These are phyloP conservation scores for Trematosphaeria pertusa DNA, from an alignment of 2,329 filamentous ascomycete species.

Conservation along the genomic window DNA sequence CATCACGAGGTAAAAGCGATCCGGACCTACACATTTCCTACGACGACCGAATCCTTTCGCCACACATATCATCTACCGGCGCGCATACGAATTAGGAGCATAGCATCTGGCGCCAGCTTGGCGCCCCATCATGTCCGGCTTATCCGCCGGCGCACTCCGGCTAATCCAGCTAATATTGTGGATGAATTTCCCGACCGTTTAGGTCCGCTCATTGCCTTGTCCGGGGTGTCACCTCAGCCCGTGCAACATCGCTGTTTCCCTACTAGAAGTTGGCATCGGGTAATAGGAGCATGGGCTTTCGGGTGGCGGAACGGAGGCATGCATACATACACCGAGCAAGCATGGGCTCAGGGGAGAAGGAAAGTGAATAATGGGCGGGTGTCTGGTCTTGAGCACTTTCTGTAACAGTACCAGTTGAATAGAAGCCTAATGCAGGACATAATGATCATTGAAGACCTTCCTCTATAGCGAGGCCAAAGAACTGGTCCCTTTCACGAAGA, in stretches of 20 bases:
- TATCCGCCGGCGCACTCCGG: not conserved
- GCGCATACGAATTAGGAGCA: not conserved
- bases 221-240: too few species aligned
- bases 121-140: not conserved
- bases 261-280: not conserved
- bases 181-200: slow-evolving; percentile 1
- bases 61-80: not conserved
- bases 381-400: not conserved
- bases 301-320: not conserved
- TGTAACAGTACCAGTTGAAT: slow-evolving; percentile 17
- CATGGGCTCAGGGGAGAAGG: not conserved
- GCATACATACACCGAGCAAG: not conserved
- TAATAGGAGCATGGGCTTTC: not conserved
- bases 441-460: not conserved
- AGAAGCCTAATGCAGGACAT: slow-evolving; percentile 1
- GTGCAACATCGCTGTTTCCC: too few species aligned
- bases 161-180: not conserved
- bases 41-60: not conserved
- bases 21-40: too few species aligned
- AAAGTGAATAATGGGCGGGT: not conserved
- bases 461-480: too few species aligned
- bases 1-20: slow-evolving; percentile 72
- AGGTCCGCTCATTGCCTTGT: too few species aligned
- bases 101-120: not conserved
- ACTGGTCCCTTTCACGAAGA: too few species aligned